phyloP scores from a whole-genome alignment of 495 filamentous ascomycete genomes.

The Penicillium turbatum region DNA sequence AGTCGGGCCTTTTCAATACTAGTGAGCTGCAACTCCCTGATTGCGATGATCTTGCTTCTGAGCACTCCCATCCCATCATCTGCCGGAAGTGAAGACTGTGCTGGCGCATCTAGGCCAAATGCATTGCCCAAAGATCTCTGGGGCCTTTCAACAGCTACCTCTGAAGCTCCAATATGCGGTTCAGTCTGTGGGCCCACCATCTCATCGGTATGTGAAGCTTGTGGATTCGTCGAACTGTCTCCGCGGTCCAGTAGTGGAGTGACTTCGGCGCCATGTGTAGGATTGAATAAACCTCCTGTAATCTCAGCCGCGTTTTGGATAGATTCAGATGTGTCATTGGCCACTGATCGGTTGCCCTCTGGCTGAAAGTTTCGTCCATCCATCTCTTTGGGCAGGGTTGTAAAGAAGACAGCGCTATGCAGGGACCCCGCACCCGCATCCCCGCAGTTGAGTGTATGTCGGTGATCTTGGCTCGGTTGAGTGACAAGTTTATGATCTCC shows the following conservation, averaged over 20 bases:
- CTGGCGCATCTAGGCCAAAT: constrained; percentile 19
- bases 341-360: constrained; percentile 13
- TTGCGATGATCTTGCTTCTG: constrained; percentile 69
- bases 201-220: background rate
- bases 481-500: constrained; percentile 5
- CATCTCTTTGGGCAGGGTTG: constrained; percentile 28
- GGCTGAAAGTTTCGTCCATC: constrained; percentile 23
- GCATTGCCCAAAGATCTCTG: constrained; percentile 3
- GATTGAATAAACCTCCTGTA: background rate
- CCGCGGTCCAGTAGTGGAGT: background rate
- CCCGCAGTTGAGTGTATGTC: constrained; percentile 10
- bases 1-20: constrained; percentile 72
- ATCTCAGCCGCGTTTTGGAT: background rate
- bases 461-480: constrained; percentile 14
- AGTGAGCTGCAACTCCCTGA: constrained; percentile 60
- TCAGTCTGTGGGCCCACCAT: background rate
- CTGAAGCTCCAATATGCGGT: background rate
- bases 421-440: constrained; percentile 27
- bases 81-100: constrained; percentile 59
- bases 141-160: background rate
- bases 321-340: constrained; percentile 5
- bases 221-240: background rate
- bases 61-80: constrained; percentile 88
- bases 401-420: constrained; percentile 24
- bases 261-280: background rate